Base-by-base conservation (phyloP, 805 yeast species). In the Scheffersomyces lignosus region DNA sequence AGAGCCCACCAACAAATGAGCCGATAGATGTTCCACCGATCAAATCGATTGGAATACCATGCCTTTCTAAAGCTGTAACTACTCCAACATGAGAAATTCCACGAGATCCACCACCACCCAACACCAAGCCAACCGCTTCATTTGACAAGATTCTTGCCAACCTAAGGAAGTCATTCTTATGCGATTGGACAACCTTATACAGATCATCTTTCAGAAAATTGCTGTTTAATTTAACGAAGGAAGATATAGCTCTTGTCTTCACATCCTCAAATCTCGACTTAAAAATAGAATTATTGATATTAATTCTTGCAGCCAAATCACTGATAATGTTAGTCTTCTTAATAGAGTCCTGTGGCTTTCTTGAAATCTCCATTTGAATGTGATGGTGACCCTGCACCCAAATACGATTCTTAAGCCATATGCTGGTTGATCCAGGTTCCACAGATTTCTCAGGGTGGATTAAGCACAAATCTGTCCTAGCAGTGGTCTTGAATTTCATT, bases 21-120 rank as follows among this genome's bases (percentile, higher is more conserved):
- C 99, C 99, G 36, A 91, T 91, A 0, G 97, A 90, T 0, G 99
- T 91, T 2, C 99, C 99, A 1, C 99, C 99, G 34, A 91, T 78
- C 43, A 90, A 68, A 62, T 91, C 99, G 25, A 93, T 81, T 0
- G 99, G 99, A 10, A 91, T 85, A 0, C 97, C 97, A 37, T 81
- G 80, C 45, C 87, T 95, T 57, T 91, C 98, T 7, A 91, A 64
- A 0, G 97, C 96, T 34, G 80, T 78, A n/a, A 91, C 77, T 3
- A 93, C 83, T 3, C 99, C 99, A 27, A 91, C 71, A 57, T 91
- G 99, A 10, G 96, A 78, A 10, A 91, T 72, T 1, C 99, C 99
- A 48, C 98, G 72, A 0, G 98, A 96, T 29, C 99, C 99, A 27
- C 99, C 99, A 10, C 99, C 99, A 5, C 99, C 99, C 3, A 91